Base-by-base conservation (phyloP, 2,329 filamentous ascomycete species). In the Monosporascus ibericus region DNA sequence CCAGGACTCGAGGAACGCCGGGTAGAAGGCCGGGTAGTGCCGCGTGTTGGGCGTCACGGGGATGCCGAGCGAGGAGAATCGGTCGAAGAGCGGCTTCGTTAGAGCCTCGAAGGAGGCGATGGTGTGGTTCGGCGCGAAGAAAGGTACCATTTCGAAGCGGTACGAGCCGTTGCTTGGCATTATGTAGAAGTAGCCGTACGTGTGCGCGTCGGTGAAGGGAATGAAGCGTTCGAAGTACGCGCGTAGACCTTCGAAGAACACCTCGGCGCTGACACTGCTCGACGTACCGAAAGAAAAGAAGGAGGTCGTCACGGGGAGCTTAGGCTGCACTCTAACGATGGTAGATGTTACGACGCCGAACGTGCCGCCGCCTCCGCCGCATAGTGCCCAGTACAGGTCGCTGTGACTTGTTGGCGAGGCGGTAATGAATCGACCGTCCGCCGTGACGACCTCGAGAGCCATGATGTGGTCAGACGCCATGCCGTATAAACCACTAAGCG, bases 301-400 rank as follows among this genome's bases (percentile, higher is more conserved):
- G 30, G 53, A 55, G 15, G 52, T 55, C 17, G 48, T 47, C 6
- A 57, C 51, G 11, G 54, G 53, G 2, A 55, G 8, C 25, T 52
- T 51, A 27, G 59, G 55, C n/a, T 56, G 49, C 5, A 52, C 53
- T 6, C 51, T 49, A 30, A 60, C 51, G 44, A 53, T 58, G n/a
- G 42, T 46, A 6, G 42, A 46, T 6, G 42, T 46, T 3, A 81
- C 73, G 1, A 81, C 65, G 2, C 71, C 78, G 55, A 75, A 81
- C 5, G 69, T 78, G 2, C 75, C 75, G 3, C 69, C 72, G 1
- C 78, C 77, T 4, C 77, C 76, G 7, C 77, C 76, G 46, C 68
- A 67, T 2, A 80, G 61, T 6, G 78, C 79, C 78, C 77, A 83
- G 64, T 76, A 80, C 2, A 82, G 66, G 50, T 81, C 78, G 0